phyloP scores from a whole-genome alignment of 257 asterid species.

The Lycium ferocissimum region DNA sequence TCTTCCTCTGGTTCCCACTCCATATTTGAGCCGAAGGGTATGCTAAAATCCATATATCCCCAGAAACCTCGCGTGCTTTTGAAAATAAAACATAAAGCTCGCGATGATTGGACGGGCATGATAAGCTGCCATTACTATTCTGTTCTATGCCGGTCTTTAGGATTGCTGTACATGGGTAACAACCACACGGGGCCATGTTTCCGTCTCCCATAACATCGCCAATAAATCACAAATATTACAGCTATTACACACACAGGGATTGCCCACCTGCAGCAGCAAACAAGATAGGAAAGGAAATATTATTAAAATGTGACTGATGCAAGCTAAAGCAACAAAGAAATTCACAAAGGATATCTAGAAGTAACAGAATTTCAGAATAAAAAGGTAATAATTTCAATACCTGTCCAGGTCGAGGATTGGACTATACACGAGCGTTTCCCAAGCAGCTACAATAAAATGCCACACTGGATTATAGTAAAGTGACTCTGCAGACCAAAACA shows the following conservation, averaged over 20 bases:
- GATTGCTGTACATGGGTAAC: conserved; percentile 73
- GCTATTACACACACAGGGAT: conserved; percentile 66
- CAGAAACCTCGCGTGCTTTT: conserved; percentile 7
- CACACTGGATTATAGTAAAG: conserved; percentile 97
- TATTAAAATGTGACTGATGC: background rate
- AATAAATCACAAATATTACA: conserved; percentile 61
- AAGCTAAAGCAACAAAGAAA: background rate
- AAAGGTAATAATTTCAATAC: conserved; percentile 39
- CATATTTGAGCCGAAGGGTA: conserved; percentile 17
- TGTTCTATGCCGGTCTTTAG: conserved; percentile 78
- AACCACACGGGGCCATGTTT: conserved; percentile 67
- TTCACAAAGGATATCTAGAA: conserved; percentile 10
- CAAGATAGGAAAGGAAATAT: conserved; percentile 9
- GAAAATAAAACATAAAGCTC: conserved; percentile 27
- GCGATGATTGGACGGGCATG: background rate
- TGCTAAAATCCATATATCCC: background rate
- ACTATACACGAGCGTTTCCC: conserved; percentile 98
- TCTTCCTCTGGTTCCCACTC: conserved; percentile 24
- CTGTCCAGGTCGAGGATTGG: conserved; percentile 98
- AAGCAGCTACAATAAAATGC: conserved; percentile 81
- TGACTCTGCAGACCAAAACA: conserved; percentile 99
- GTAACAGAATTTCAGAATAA: background rate
- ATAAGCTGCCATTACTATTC: conserved; percentile 54
- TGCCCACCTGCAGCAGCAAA: conserved; percentile 80
- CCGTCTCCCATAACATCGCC: conserved; percentile 90